Percentiles rank a stretch among this genome's conserved stretches.
Conservation (phyloP, 2,329 filamentous ascomycete species). For the Hortaea werneckii region DNA sequence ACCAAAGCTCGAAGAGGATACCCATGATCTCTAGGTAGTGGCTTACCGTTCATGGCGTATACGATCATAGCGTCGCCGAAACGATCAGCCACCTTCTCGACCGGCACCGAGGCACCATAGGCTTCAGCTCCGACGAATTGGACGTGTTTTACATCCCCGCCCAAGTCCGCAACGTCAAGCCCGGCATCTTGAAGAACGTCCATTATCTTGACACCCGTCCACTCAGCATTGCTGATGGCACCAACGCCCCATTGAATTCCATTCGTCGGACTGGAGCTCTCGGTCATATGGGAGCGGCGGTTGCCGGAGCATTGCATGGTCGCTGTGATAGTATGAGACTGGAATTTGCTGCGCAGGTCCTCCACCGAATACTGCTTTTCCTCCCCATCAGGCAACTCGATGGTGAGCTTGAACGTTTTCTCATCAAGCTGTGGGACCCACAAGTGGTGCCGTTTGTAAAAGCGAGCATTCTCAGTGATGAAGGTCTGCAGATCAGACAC, state of each 20-base stretch:
- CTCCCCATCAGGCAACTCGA: constrained; percentile 48
- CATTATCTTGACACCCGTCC: constrained; percentile 45
- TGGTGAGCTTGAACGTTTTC: constrained; percentile 38
- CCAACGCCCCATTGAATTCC: constrained; percentile 51
- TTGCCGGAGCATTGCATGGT: constrained; percentile 53
- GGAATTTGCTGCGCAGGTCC: constrained; percentile 46
- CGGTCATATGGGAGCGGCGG: constrained; percentile 45
- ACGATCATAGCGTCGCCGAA: constrained; percentile 52
- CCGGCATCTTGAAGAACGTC: constrained; percentile 46
- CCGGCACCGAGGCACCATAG: constrained; percentile 53
- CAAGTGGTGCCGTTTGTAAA: constrained; percentile 55
- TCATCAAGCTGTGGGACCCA: constrained; percentile 47
- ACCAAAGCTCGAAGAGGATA: constrained; percentile 38
- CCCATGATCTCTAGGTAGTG: constrained; percentile 55
- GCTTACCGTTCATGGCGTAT: constrained; percentile 52
- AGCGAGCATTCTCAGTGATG: constrained; percentile 45
- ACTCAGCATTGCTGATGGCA: constrained; percentile 51
- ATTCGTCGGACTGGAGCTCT: constrained; percentile 37
- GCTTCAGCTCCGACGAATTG: constrained; percentile 62
- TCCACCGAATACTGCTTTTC: constrained; percentile 43
- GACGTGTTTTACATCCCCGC: constrained; percentile 45
- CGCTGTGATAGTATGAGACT: constrained; percentile 42
- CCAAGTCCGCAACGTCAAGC: constrained; percentile 40
- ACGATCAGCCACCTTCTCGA: constrained; percentile 55
- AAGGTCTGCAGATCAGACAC: constrained; percentile 40